Evolutionary conservation across 768 basidiomycete species (phyloP).

Genomic region (Boletales sp.): DNA sequence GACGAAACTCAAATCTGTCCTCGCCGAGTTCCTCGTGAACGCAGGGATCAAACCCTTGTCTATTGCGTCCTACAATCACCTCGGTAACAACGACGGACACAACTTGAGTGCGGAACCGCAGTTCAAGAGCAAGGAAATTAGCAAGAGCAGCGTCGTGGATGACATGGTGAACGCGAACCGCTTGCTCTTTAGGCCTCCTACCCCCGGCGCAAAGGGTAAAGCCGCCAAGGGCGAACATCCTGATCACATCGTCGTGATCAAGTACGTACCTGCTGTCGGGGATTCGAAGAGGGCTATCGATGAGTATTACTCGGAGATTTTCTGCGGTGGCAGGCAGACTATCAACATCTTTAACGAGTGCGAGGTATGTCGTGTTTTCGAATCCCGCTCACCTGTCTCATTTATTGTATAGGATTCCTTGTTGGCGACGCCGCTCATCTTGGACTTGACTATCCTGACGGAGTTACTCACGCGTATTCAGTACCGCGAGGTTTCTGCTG

Average conservation of each 20-base stretch:
- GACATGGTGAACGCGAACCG: conserved; percentile 96
- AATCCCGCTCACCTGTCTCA: neutral
- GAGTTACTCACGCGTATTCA: conserved; percentile 92
- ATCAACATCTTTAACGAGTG: conserved; percentile 99
- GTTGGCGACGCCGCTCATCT: conserved; percentile 91
- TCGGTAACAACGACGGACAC: conserved; percentile 96
- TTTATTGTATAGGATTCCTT: conserved; percentile 69
- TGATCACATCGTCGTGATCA: conserved; percentile 95
- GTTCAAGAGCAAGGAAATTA: conserved; percentile 98
- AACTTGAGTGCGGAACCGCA: conserved; percentile 88
- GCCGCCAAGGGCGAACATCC: conserved; percentile 91
- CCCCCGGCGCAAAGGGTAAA: conserved; percentile 49
- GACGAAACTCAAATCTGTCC: conserved; percentile 94
- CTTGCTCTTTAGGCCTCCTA: conserved; percentile 84
- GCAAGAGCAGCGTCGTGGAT: conserved; percentile 94
- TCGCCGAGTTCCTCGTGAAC: conserved; percentile 98
- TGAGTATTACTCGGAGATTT: conserved; percentile 98
- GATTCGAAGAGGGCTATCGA: conserved; percentile 99
- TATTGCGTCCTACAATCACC: conserved; percentile 97
- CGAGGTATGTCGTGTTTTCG: conserved; percentile 52
- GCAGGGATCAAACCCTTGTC: conserved; percentile 97
- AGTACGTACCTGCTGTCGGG: conserved; percentile 94
- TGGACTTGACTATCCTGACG: conserved; percentile 89
- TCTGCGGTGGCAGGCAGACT: conserved; percentile 90
- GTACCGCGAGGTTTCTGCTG: conserved; percentile 60